Base-by-base conservation (phyloP, 1,139 yeast species). In the Lodderomyces metapsilosis region DNA sequence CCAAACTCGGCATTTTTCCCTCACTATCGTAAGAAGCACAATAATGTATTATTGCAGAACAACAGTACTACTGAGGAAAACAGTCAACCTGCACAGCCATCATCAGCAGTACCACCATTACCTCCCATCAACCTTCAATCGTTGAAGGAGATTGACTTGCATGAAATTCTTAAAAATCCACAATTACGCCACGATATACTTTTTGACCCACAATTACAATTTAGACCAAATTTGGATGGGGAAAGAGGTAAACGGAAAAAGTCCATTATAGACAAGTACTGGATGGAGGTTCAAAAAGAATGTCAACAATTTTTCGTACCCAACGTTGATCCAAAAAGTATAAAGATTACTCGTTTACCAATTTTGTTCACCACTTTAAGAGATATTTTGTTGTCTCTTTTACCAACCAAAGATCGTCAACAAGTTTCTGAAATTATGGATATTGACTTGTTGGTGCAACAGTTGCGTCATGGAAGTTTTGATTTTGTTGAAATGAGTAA, bases 161-260 rank as follows among this genome's bases (percentile, higher is more conserved):
- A 86, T 48, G 96, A 89, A 57, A 89, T 92, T 43, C 74, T 91
- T 54, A 87, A 87, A 58, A 91, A 91, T 62, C 96, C 96, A 7
- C 96, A 88, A 62, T 71, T 91, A 45, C 78, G 98, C 49, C 98
- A 91, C 60, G 98, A 91, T 58, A 88, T 91, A 44, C 74, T 88
- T 21, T 91, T 91, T 59, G 97, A 91, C 64, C 95, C 97, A 13
- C 88, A 87, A 58, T 73, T 91, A 45, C 96, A 89, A 68, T 89
- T 89, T 62, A 76, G 96, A 53, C 96, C 97, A 33, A 87, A 91
- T 59, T 68, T 88, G 52, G 95, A 89, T 61, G 95, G 96, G 40
- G 96, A 88, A 62, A 71, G 96, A 42, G 96, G 96, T 30, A 74
- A 81, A 52, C 75, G 89, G 47, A 88, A 88, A 72, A 84, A 83